Evolutionary conservation across 371 early-diverging fungal species (phyloP).

Genomic region (Funneliformis caledonium): DNA sequence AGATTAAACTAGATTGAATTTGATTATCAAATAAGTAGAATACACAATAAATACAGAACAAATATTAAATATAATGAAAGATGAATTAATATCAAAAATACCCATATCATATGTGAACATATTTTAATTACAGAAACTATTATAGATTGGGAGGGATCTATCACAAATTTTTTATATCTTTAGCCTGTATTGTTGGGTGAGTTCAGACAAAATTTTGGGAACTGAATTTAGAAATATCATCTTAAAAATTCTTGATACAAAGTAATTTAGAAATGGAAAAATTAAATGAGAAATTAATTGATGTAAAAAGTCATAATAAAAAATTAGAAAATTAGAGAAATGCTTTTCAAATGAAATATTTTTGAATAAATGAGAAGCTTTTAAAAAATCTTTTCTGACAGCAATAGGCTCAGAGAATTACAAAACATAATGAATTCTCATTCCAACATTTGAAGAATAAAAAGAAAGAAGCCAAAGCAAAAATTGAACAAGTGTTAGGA

Average conservation of each 20-base stretch:
- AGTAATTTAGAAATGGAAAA: background rate
- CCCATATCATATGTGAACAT: conserved; percentile 14
- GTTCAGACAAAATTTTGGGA: too few relatives aligned
- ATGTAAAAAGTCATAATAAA: too few relatives aligned
- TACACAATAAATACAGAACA: conserved; percentile 46
- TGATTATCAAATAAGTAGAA: conserved; percentile 48
- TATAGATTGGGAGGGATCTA: background rate
- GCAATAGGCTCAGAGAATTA: conserved; percentile 32
- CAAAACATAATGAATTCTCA: background rate
- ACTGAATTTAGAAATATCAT: too few relatives aligned
- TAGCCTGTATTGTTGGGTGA: too few relatives aligned
- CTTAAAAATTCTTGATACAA: too few relatives aligned
- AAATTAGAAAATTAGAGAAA: too few relatives aligned
- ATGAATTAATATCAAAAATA: conserved; percentile 38
- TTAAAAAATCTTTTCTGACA: background rate
- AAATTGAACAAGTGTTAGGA: too few relatives aligned
- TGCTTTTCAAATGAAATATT: too few relatives aligned
- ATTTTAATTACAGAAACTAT: background rate
- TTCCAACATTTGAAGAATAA: background rate
- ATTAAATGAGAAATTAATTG: conserved; percentile 12
- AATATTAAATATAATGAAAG: conserved; percentile 45
- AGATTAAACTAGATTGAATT: conserved; percentile 47
- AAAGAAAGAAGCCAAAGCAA: too few relatives aligned
- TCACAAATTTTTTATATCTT: background rate
- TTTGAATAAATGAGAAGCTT: too few relatives aligned